Evolutionary conservation across 2,329 filamentous ascomycete species (phyloP).

Genomic region (Clonostachys sp.): DNA sequence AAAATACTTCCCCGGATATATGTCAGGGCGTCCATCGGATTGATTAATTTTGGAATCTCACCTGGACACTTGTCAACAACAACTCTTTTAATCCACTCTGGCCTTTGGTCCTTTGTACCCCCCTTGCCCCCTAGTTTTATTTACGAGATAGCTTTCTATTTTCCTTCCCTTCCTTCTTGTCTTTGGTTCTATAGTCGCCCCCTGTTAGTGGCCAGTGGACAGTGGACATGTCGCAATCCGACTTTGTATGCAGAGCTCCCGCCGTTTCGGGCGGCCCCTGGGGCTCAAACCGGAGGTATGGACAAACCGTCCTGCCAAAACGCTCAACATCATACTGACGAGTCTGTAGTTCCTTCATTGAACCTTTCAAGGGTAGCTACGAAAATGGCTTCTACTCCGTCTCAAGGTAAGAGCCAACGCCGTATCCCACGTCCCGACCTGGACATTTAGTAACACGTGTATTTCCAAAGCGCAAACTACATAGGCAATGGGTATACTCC

Average conservation of each 20-base stretch:
- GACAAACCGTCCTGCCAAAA: slow-evolving; percentile 7
- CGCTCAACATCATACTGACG: slow-evolving; percentile 2
- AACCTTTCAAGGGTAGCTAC: slow-evolving; percentile 20
- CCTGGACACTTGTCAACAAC: too few species aligned
- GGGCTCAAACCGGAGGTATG: slow-evolving; percentile 49
- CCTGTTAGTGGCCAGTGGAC: too few species aligned
- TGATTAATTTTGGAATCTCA: too few species aligned
- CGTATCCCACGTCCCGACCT: too few species aligned
- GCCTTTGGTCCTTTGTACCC: too few species aligned
- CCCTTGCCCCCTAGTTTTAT: too few species aligned
- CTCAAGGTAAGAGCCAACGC: slow-evolving; percentile 27
- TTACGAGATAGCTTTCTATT: background rate
- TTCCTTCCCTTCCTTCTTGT: background rate
- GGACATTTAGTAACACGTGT: too few species aligned
- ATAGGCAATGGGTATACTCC: too few species aligned
- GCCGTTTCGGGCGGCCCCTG: slow-evolving; percentile 42
- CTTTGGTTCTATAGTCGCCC: background rate
- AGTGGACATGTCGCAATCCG: slow-evolving; percentile 39
- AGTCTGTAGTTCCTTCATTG: slow-evolving; percentile 19
- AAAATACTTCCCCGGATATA: background rate
- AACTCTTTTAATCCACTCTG: too few species aligned
- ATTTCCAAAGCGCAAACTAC: too few species aligned
- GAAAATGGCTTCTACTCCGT: slow-evolving; percentile 28
- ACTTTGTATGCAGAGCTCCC: slow-evolving; percentile 41
- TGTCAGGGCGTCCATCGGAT: background rate